Evolutionary conservation across 2,329 filamentous ascomycete genomes (phyloP), one percentile per base, ranked within the genome.

Genomic region (Neopestalotiopsis clavispora): DNA sequence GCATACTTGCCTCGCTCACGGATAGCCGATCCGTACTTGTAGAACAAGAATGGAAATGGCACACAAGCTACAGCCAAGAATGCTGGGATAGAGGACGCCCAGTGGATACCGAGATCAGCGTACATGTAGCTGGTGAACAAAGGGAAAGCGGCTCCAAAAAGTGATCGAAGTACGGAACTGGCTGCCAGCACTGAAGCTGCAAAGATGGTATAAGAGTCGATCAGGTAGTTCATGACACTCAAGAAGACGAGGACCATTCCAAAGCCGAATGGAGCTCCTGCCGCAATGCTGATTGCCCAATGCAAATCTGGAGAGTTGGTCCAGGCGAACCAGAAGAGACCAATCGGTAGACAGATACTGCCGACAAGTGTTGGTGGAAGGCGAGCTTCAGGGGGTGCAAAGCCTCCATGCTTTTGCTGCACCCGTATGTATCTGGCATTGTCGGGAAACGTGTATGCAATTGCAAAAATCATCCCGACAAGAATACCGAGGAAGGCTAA

Each of bases 171-270:
- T 30, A 94, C 88, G 1, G 89, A 86, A 78, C 91, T 94, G 64
- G 91, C 91, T 4, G 92, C 92, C 10, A 94, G 83, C 0, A 91
- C 91, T 0, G 90, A 92, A 0, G 92, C 92, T 0, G 93, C 92
- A 71, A 91, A 95, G 73, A 95, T 91, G 65, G 91, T 10, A 78
- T 76, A 84, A 1, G 85, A 78, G 73, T 90, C 88, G 67, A 90
- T 86, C 7, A 90, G 80, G 75, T 89, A 89, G 76, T 87, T 89
- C 76, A 86, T 84, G 57, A 85, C 77, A 57, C 81, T 82, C 12
- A 91, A 77, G 81, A 90, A 91, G 45, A 90, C 85, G 14, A 88
- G 78, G 0, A 89, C 86, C 58, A 82, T 72, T 0, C 80, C 80
- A 5, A 78, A 78, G 4, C 76, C 80, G 67, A 83, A 84, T 42